Percentiles rank a stretch among this genome's conserved stretches.
Conservation (phyloP, 352 stramenopile genomes). For the Sclerospora graminicola region DNA sequence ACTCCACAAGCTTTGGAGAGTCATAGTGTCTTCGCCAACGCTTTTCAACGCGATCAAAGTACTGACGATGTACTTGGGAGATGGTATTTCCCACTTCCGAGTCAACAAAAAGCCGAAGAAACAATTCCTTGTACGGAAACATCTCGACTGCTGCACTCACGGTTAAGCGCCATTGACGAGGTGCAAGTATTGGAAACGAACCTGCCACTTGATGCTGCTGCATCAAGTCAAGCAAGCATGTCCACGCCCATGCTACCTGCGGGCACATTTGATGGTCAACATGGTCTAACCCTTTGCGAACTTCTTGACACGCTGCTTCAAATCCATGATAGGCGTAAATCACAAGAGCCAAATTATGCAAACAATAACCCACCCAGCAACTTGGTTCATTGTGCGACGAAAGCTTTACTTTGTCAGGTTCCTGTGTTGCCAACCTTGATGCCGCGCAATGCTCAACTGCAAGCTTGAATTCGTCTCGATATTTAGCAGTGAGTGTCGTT, state of each 20-base stretch:
- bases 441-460: constrained; percentile 21
- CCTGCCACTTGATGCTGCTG: constrained; percentile 35
- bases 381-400: neutral
- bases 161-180: constrained; percentile 38
- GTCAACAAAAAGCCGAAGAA: constrained; percentile 66
- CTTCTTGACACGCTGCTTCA: constrained; percentile 37
- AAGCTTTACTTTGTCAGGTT: neutral
- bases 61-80: constrained; percentile 54
- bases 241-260: constrained; percentile 22
- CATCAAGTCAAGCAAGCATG: constrained; percentile 45
- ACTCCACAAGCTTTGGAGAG: constrained; percentile 54
- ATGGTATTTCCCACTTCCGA: constrained; percentile 59
- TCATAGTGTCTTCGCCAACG: constrained; percentile 44
- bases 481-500: constrained; percentile 23
- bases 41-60: constrained; percentile 39
- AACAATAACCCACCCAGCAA: constrained; percentile 34
- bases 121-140: constrained; percentile 35
- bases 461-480: constrained; percentile 33
- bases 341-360: constrained; percentile 52
- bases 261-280: constrained; percentile 11
- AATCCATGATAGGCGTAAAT: constrained; percentile 46
- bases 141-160: constrained; percentile 26
- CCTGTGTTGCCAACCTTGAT: neutral
- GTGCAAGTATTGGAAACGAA: constrained; percentile 28
- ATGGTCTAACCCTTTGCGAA: constrained; percentile 14